phyloP scores from a whole-genome alignment of 1,284 basidiomycete species.

The Lignosus rhinocerotis region DNA sequence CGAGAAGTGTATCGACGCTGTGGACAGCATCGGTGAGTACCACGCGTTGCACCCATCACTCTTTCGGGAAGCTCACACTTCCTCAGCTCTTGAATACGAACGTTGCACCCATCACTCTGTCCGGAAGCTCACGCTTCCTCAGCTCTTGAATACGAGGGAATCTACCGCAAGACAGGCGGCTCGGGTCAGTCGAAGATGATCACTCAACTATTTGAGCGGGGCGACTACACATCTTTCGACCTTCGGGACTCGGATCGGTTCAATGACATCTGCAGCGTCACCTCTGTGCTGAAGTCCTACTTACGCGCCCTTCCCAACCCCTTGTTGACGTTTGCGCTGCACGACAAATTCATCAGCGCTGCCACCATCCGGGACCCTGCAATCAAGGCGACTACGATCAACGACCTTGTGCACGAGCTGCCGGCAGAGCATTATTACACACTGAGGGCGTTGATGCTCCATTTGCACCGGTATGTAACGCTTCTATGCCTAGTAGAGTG shows the following conservation, averaged over 20 bases:
- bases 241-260: constrained; percentile 86
- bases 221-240: constrained; percentile 87
- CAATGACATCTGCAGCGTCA: constrained; percentile 97
- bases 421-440: constrained; percentile 90
- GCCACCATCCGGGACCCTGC: constrained; percentile 68
- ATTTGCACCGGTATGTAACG: constrained; percentile 69
- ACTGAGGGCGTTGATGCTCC: constrained; percentile 79
- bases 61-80: background rate
- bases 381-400: constrained; percentile 62
- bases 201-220: constrained; percentile 92
- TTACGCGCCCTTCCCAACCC: constrained; percentile 92
- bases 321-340: constrained; percentile 87
- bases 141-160: constrained; percentile 93
- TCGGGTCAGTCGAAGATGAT: constrained; percentile 91
- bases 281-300: constrained; percentile 96
- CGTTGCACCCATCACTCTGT: background rate
- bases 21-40: constrained; percentile 77
- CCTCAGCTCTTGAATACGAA: constrained; percentile 85
- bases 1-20: constrained; percentile 92
- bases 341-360: constrained; percentile 86
- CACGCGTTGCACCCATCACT: background rate
- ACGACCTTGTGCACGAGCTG: constrained; percentile 75
- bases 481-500: background rate
- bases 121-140: constrained; percentile 1
- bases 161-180: constrained; percentile 97